phyloP scores from a whole-genome alignment of 1,284 basidiomycete genomes.

The Serendipita sp. region DNA sequence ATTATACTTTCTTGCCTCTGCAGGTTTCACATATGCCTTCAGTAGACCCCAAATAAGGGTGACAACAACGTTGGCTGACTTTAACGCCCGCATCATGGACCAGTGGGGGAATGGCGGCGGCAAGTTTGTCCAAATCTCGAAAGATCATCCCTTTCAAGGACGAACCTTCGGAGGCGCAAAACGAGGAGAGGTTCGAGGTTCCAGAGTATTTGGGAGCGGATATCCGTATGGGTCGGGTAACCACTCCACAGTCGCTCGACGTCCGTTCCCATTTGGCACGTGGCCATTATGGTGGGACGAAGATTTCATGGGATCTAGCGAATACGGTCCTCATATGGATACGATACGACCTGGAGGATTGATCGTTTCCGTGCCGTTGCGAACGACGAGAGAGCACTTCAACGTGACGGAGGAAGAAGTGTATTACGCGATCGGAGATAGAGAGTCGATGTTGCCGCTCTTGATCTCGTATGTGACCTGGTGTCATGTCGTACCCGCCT shows the following conservation, averaged over 20 bases:
- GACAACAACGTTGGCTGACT: not conserved
- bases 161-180: not conserved
- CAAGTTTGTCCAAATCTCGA: not conserved
- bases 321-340: not conserved
- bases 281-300: conserved; percentile 14
- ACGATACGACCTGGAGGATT: not conserved
- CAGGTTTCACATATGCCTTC: not conserved
- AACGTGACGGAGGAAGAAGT: not conserved
- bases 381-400: not conserved
- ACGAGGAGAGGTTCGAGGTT: conserved; percentile 11
- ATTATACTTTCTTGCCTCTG: not conserved
- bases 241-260: conserved; percentile 12
- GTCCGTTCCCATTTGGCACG: conserved; percentile 17
- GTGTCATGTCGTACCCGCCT: not conserved
- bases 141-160: not conserved
- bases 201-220: conserved; percentile 15
- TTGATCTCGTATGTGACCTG: not conserved
- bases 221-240: conserved; percentile 15
- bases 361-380: not conserved
- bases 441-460: not conserved
- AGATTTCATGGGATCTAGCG: not conserved
- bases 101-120: not conserved
- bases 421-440: not conserved
- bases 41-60: not conserved
- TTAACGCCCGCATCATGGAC: not conserved